Percentiles rank a stretch among this genome's conserved stretches.
Evolutionary conservation across 768 basidiomycete species (phyloP).

Genomic region (Boletus fagicola): DNA sequence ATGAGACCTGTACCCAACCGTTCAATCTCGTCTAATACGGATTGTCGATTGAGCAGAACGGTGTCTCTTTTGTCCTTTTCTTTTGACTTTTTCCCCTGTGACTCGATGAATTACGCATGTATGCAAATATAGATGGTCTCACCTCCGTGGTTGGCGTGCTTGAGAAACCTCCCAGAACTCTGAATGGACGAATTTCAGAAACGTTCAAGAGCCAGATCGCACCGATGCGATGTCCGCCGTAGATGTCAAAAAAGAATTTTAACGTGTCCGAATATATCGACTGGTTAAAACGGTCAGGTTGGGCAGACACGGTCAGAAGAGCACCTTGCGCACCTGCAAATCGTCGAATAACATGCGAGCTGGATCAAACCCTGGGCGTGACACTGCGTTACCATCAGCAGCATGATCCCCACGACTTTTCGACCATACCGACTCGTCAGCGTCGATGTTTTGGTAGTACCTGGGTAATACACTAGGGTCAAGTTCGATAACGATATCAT

Average conservation of each 20-base stretch:
- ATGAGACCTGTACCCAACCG: conserved; percentile 72
- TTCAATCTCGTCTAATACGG: conserved; percentile 71
- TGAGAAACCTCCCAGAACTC: conserved; percentile 81
- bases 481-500: conserved; percentile 81
- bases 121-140: conserved; percentile 3
- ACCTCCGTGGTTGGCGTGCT: conserved; percentile 50
- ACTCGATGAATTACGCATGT: background rate
- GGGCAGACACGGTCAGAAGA: background rate
- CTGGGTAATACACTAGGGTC: conserved; percentile 63
- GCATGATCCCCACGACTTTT: conserved; percentile 25
- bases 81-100: conserved; percentile 32
- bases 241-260: conserved; percentile 79
- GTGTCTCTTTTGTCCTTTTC: conserved; percentile 51
- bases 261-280: conserved; percentile 71
- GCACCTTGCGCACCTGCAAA: conserved; percentile 57
- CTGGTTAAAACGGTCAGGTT: conserved; percentile 36
- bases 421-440: conserved; percentile 48
- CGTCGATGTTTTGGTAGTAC: conserved; percentile 67
- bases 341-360: conserved; percentile 64
- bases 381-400: conserved; percentile 34
- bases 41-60: conserved; percentile 65
- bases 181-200: conserved; percentile 62
- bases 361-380: conserved; percentile 80
- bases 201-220: conserved; percentile 84
- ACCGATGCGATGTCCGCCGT: conserved; percentile 78